These are phyloP conservation scores for Phytopythium boreale DNA, from an alignment of 352 stramenopile genomes.

Conservation along the genomic window DNA sequence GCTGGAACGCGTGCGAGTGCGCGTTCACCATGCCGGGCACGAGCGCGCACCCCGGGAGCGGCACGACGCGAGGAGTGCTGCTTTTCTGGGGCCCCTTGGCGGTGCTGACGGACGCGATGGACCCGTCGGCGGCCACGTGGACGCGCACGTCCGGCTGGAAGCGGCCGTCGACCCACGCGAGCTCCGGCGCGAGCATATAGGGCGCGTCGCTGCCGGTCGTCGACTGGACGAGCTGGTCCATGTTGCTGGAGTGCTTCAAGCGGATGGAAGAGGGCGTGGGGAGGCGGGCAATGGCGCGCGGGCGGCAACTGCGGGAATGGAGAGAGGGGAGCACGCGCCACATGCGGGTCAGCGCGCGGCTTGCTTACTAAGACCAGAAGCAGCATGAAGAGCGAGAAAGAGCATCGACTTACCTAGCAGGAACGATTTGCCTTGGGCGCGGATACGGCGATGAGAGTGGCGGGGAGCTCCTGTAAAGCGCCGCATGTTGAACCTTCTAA, in stretches of 20 bases:
- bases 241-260: not conserved
- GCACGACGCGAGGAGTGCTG: conserved; percentile 16
- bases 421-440: no score
- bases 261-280: not conserved
- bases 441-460: no score
- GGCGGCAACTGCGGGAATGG: conserved; percentile 1
- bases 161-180: conserved; percentile 58
- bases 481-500: conserved; percentile 1
- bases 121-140: conserved; percentile 41
- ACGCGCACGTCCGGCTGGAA: conserved; percentile 58
- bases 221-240: conserved; percentile 18
- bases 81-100: no score
- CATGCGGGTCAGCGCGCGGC: not conserved
- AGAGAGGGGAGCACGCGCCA: not conserved
- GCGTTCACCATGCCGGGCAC: conserved; percentile 76
- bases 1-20: conserved; percentile 82
- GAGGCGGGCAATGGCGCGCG: not conserved
- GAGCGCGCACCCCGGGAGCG: conserved; percentile 47
- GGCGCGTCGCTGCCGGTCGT: conserved; percentile 12
- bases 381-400: not conserved
- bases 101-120: conserved; percentile 35
- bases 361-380: not conserved
- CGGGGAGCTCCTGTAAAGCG: no score
- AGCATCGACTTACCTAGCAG: not conserved
- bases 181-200: conserved; percentile 60